Conservation (phyloP, 2,329 filamentous ascomycete species). For the Aspergillus sp. region DNA sequence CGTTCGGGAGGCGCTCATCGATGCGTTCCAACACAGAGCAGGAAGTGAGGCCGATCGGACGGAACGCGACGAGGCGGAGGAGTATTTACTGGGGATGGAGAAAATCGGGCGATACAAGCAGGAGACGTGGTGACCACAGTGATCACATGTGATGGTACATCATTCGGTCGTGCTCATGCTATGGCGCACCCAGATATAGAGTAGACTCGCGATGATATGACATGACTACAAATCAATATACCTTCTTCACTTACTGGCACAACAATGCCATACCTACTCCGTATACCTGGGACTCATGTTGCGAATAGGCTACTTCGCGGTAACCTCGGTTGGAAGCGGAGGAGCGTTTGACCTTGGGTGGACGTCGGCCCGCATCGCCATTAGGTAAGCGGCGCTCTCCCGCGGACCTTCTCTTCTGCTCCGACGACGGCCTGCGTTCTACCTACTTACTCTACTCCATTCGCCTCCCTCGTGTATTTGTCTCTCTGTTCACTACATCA, state of each 20-base stretch:
- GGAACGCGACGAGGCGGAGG: conserved; percentile 53
- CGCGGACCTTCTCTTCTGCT: conserved; percentile 8
- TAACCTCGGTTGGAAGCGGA: conserved; percentile 35
- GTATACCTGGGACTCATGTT: background rate
- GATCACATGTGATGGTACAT: background rate
- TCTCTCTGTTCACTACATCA: conserved; percentile 11
- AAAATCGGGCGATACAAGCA: conserved; percentile 63
- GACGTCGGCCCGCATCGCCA: conserved; percentile 34
- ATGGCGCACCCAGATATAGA: background rate
- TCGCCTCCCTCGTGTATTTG: conserved; percentile 1
- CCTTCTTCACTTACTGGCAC: background rate
- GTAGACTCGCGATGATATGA: background rate
- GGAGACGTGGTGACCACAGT: conserved; percentile 61
- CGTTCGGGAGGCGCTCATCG: conserved; percentile 65
- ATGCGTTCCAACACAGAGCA: conserved; percentile 53
- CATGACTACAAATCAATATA: background rate
- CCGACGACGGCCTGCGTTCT: conserved; percentile 19
- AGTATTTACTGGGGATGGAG: conserved; percentile 58
- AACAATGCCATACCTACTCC: background rate
- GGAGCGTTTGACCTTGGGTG: conserved; percentile 16
- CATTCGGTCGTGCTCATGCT: too few relatives aligned
- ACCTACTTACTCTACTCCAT: conserved; percentile 6
- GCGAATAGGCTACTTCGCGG: conserved; percentile 1
- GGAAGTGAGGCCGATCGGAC: conserved; percentile 41
- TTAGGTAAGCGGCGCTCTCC: conserved; percentile 24